A percentile compares a stretch with the other conserved stretches of the same genome.
Conservation (phyloP, 208 protist species). For the Jaenimonas drosophilae region DNA sequence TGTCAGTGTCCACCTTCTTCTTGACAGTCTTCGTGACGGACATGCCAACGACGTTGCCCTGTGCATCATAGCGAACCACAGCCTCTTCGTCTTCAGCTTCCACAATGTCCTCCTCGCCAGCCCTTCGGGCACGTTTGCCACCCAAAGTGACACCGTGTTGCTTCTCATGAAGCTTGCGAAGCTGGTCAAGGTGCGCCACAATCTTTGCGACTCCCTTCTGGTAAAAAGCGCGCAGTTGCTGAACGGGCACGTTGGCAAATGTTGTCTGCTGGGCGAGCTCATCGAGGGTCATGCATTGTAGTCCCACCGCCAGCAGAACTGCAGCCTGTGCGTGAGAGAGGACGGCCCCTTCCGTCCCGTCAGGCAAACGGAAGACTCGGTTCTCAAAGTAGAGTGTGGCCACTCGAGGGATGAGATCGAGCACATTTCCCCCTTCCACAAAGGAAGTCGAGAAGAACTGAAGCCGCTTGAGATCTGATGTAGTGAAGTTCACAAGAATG, state of each 20-base stretch:
- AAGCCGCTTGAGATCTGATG: slow-evolving; percentile 94
- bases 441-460: slow-evolving; percentile 87
- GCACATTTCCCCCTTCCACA: slow-evolving; percentile 93
- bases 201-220: slow-evolving; percentile 78
- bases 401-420: slow-evolving; percentile 93
- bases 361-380: slow-evolving; percentile 33
- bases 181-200: slow-evolving; percentile 50
- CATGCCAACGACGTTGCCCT: slow-evolving; percentile 63
- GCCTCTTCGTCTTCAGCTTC: slow-evolving; percentile 26
- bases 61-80: slow-evolving; percentile 49
- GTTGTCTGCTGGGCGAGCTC: slow-evolving; percentile 36
- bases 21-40: slow-evolving; percentile 49
- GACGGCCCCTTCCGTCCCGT: slow-evolving; percentile 69
- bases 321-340: slow-evolving; percentile 87
- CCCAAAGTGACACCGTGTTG: not conserved
- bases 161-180: slow-evolving; percentile 26
- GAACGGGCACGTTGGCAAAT: slow-evolving; percentile 47
- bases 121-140: not conserved
- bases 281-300: slow-evolving; percentile 85
- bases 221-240: slow-evolving; percentile 83
- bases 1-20: slow-evolving; percentile 42
- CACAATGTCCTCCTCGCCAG: slow-evolving; percentile 1
- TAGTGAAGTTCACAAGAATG: slow-evolving; percentile 47
- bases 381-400: slow-evolving; percentile 89
- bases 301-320: slow-evolving; percentile 91